Percentiles rank a stretch among this genome's conserved stretches.
These are phyloP conservation scores for Trichoderma reesei DNA, from an alignment of 495 filamentous ascomycete species.

Conservation along the genomic window DNA sequence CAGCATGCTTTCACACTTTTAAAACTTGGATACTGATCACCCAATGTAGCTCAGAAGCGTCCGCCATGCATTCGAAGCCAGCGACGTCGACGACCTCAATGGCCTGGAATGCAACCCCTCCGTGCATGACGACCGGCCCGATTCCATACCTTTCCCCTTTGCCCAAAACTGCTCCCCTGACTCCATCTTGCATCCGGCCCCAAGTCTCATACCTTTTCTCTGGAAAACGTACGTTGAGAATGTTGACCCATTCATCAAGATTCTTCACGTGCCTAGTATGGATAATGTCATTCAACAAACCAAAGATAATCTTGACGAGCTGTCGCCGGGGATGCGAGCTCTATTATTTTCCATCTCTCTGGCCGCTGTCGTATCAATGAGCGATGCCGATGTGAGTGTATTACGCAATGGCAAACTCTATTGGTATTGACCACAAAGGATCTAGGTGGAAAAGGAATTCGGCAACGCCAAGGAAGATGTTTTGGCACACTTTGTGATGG, in stretches of 20 bases:
- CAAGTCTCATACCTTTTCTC: conserved; percentile 3
- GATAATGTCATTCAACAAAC: background rate
- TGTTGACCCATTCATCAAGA: conserved; percentile 9
- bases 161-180: background rate
- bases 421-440: background rate
- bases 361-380: conserved; percentile 4
- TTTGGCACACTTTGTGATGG: background rate
- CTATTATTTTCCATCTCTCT: conserved; percentile 10
- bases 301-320: background rate
- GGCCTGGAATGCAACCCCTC: background rate
- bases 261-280: conserved; percentile 8
- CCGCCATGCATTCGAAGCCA: background rate
- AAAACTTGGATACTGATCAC: background rate
- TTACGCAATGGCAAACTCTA: background rate
- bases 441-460: background rate
- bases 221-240: conserved; percentile 12
- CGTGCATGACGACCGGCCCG: background rate
- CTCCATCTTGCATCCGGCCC: background rate
- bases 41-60: background rate
- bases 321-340: background rate
- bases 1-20: background rate
- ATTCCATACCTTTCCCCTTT: background rate
- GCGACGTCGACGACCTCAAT: background rate
- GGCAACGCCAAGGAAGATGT: background rate
- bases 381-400: background rate